Evolutionary conservation across 805 yeast genomes (phyloP).

Genomic region (Candida boidinii): DNA sequence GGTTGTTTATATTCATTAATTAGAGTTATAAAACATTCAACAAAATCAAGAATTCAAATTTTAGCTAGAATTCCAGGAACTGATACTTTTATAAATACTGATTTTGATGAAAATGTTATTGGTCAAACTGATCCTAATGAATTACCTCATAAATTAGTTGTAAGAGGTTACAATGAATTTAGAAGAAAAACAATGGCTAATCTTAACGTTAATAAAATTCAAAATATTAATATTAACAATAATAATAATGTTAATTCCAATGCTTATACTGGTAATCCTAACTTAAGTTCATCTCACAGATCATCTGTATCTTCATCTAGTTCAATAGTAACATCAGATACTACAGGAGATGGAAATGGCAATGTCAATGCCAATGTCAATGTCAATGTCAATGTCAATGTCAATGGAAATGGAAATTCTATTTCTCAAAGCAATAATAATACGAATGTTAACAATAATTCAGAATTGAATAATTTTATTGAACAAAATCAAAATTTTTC

Average conservation of each 20-base stretch:
- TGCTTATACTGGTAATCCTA: too few relatives aligned
- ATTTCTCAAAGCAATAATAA: too few relatives aligned
- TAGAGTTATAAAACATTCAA: conserved; percentile 71
- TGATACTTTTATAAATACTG: conserved; percentile 61
- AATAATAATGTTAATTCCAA: not conserved
- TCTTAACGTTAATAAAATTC: not conserved
- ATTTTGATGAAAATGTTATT: conserved; percentile 29
- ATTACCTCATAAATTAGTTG: conserved; percentile 6
- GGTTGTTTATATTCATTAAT: conserved; percentile 78
- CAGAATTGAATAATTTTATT: too few relatives aligned
- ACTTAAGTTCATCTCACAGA: not conserved
- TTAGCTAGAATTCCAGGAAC: conserved; percentile 61
- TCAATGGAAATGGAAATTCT: too few relatives aligned
- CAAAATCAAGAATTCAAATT: conserved; percentile 78
- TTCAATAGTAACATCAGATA: not conserved
- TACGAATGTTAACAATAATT: too few relatives aligned
- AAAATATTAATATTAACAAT: not conserved
- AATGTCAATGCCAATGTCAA: too few relatives aligned
- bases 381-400: too few relatives aligned
- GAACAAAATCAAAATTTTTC: too few relatives aligned
- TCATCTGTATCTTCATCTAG: not conserved
- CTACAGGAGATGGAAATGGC: too few relatives aligned
- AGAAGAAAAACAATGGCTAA: conserved; percentile 2
- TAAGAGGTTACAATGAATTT: conserved; percentile 20
- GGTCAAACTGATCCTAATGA: conserved; percentile 8